phyloP scores from a whole-genome alignment of 2,329 filamentous ascomycete species.

The Ophiobolus disseminans region DNA sequence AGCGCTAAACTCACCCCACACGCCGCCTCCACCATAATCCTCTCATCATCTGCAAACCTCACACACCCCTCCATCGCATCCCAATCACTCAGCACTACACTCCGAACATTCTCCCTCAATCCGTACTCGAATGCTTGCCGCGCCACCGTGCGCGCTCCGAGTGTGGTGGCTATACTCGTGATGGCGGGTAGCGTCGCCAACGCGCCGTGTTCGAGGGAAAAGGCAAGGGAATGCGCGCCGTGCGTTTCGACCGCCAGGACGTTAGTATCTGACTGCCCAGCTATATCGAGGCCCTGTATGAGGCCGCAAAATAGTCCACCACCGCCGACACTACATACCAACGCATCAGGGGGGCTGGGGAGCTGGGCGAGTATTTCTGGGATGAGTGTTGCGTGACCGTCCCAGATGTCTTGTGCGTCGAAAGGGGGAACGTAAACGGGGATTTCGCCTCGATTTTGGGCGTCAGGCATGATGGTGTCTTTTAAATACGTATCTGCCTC shows the following conservation, averaged over 20 bases:
- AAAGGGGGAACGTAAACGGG: constrained; percentile 71
- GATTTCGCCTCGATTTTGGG: constrained; percentile 12
- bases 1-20: constrained; percentile 79
- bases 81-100: constrained; percentile 70
- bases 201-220: constrained; percentile 61
- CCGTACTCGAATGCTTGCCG: constrained; percentile 67
- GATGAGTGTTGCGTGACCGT: constrained; percentile 65
- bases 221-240: constrained; percentile 73
- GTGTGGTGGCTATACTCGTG: constrained; percentile 74
- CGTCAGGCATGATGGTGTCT: constrained; percentile 57
- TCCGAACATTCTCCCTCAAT: constrained; percentile 60
- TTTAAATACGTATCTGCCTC: constrained; percentile 72
- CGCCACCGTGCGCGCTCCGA: constrained; percentile 73
- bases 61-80: constrained; percentile 79
- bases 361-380: constrained; percentile 53
- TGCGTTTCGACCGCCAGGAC: constrained; percentile 77
- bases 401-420: constrained; percentile 70
- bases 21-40: constrained; percentile 78
- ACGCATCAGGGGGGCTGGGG: constrained; percentile 62
- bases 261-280: constrained; percentile 12
- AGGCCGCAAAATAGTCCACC: constrained; percentile 79
- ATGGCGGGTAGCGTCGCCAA: constrained; percentile 71
- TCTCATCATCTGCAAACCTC: constrained; percentile 78
- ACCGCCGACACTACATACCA: constrained; percentile 79
- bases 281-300: constrained; percentile 67